Conservation (phyloP, 352 stramenopile species). For the Phytophthora ohioensis region DNA sequence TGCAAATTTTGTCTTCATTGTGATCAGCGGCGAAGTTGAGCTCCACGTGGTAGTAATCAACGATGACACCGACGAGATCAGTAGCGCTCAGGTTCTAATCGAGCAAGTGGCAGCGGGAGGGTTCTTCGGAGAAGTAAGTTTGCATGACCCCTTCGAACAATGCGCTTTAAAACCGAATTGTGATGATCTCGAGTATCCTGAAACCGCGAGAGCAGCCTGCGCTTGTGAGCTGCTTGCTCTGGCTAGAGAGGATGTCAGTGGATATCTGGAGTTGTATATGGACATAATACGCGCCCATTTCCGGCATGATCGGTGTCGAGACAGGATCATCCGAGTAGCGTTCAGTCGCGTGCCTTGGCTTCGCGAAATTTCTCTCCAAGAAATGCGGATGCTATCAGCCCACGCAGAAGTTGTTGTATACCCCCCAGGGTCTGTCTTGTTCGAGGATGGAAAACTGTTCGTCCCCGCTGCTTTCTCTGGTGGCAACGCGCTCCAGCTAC, state of each 20-base stretch:
- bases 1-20: slow-evolving; percentile 73
- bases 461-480: slow-evolving; percentile 14
- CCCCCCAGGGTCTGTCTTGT: slow-evolving; percentile 48
- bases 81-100: neutral
- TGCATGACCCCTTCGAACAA: slow-evolving; percentile 30
- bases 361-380: slow-evolving; percentile 52
- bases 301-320: slow-evolving; percentile 58
- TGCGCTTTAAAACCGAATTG: slow-evolving; percentile 5
- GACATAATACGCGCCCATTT: slow-evolving; percentile 71
- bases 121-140: slow-evolving; percentile 71
- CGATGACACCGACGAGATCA: neutral
- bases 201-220: slow-evolving; percentile 50
- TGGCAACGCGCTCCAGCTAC: slow-evolving; percentile 23
- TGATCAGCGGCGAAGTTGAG: slow-evolving; percentile 60
- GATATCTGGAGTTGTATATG: slow-evolving; percentile 74
- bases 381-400: slow-evolving; percentile 57
- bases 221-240: slow-evolving; percentile 60
- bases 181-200: slow-evolving; percentile 51
- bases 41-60: slow-evolving; percentile 19
- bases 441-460: slow-evolving; percentile 51
- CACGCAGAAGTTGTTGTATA: slow-evolving; percentile 57
- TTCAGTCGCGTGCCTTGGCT: slow-evolving; percentile 57
- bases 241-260: slow-evolving; percentile 59
- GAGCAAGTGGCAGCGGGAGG: slow-evolving; percentile 55
- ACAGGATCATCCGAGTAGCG: slow-evolving; percentile 54